These are phyloP conservation scores for Kokia cookei DNA, from an alignment of 441 rosid genomes.

Conservation along the genomic window DNA sequence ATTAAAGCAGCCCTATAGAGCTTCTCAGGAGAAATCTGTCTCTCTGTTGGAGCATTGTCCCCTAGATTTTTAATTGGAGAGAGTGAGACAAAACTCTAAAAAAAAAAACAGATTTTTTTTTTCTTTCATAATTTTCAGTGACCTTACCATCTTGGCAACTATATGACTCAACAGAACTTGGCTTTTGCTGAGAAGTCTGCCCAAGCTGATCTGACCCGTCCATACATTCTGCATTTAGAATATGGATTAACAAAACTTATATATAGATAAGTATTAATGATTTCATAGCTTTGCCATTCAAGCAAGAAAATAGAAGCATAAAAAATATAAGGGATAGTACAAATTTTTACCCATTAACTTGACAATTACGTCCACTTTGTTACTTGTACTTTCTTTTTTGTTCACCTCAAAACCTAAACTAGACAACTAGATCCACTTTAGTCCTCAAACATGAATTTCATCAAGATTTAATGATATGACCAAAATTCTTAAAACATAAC, in stretches of 20 bases:
- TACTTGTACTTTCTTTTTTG: no score
- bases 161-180: constrained; percentile 46
- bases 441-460: no score
- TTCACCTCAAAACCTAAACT: no score
- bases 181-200: constrained; percentile 39
- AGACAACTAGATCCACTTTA: no score
- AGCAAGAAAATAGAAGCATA: neutral
- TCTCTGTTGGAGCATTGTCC: constrained; percentile 39
- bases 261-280: neutral
- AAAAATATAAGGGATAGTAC: no score
- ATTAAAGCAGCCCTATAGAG: constrained; percentile 59
- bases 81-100: constrained; percentile 24
- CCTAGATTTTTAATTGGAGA: constrained; percentile 33
- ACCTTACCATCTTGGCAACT: constrained; percentile 52
- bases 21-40: constrained; percentile 53
- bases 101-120: constrained; percentile 1
- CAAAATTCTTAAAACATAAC: no score
- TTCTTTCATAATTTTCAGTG: neutral
- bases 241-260: neutral
- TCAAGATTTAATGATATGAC: no score
- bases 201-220: constrained; percentile 47
- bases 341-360: no score
- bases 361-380: no score
- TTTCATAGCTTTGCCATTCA: neutral
- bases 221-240: constrained; percentile 32